These are phyloP conservation scores for Yarrowia keelungensis DNA, from an alignment of 805 yeast species.

Conservation along the genomic window DNA sequence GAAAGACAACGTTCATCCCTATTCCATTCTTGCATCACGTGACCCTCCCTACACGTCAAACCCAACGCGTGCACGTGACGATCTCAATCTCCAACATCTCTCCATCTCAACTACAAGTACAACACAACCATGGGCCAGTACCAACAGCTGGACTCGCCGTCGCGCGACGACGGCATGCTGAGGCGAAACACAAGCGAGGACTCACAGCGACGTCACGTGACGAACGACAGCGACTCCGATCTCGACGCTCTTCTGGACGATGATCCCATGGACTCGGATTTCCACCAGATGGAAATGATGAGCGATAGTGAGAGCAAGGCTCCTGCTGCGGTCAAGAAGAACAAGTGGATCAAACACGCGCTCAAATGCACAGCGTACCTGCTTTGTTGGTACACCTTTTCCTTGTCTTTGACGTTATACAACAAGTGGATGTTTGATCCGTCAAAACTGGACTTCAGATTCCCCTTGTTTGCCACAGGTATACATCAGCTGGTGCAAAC, in stretches of 20 bases:
- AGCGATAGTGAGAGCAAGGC: slow-evolving; percentile 21
- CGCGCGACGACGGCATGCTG: not conserved
- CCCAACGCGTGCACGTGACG: slow-evolving; percentile 31
- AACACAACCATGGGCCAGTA: slow-evolving; percentile 24
- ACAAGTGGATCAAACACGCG: slow-evolving; percentile 35
- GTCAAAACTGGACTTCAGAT: slow-evolving; percentile 74
- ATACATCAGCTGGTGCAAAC: slow-evolving; percentile 81
- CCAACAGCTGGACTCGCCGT: slow-evolving; percentile 30
- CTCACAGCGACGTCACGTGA: not conserved
- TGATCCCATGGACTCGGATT: slow-evolving; percentile 12
- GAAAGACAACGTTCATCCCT: too few species aligned
- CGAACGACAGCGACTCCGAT: slow-evolving; percentile 24
- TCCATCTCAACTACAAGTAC: not conserved
- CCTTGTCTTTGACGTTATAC: slow-evolving; percentile 57
- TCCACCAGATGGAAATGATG: slow-evolving; percentile 29
- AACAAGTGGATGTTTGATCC: slow-evolving; percentile 97
- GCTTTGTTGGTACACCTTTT: slow-evolving; percentile 51
- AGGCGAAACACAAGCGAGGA: slow-evolving; percentile 17
- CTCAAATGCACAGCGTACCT: slow-evolving; percentile 38
- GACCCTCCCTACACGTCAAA: not conserved
- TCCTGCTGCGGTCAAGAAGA: slow-evolving; percentile 8
- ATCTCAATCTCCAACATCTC: too few species aligned
- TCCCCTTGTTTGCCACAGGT: slow-evolving; percentile 84
- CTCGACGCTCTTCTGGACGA: slow-evolving; percentile 31
- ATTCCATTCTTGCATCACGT: not conserved